Percentiles rank a stretch among this genome's conserved stretches.
Evolutionary conservation across 495 filamentous ascomycete genomes (phyloP).

Genomic region (Umbilicaria muhlenbergii): DNA sequence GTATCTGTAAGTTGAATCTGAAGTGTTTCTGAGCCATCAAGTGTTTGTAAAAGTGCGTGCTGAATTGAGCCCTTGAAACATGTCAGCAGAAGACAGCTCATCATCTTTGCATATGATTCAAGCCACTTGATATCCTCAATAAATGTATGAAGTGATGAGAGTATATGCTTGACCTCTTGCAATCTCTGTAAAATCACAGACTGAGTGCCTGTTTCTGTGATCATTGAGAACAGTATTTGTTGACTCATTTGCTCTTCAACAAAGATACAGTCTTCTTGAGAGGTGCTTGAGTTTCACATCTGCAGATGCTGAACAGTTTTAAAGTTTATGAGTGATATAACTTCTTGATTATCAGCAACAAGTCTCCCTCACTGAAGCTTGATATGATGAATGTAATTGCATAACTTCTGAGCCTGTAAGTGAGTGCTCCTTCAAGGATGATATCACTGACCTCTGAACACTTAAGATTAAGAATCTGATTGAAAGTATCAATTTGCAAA

Average conservation of each 20-base stretch:
- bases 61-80: neutral
- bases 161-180: neutral
- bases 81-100: neutral
- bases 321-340: neutral
- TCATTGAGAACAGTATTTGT: neutral
- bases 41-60: neutral
- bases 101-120: neutral
- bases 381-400: neutral
- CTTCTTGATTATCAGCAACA: neutral
- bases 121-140: slow-evolving; percentile 1
- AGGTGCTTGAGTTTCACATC: neutral
- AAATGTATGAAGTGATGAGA: neutral
- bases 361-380: neutral
- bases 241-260: neutral
- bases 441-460: neutral
- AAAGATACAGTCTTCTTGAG: neutral
- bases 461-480: neutral
- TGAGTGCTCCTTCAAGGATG: neutral
- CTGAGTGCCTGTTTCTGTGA: neutral
- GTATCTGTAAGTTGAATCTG: neutral
- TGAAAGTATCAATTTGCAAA: neutral
- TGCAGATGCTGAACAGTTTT: neutral
- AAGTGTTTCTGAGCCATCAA: neutral
- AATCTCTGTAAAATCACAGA: neutral
- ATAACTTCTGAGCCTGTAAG: neutral